Evolutionary conservation across 2,329 filamentous ascomycete species (phyloP), one percentile per base, ranked within the genome.

Genomic region (Paracoccidioides lutzii): DNA sequence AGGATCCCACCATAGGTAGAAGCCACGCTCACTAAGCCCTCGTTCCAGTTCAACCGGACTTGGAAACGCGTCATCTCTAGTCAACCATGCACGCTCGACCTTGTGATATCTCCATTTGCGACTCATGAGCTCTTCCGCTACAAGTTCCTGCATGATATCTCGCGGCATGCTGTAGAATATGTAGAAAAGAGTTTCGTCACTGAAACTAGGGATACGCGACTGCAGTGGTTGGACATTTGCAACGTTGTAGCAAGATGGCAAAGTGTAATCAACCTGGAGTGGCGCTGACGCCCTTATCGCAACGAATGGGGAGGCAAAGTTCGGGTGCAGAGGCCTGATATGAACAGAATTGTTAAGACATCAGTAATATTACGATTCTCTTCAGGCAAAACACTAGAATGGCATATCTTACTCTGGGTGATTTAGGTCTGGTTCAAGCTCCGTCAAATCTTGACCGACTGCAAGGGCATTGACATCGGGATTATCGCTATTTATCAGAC

Each of bases 131-230:
- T 85, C 82, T 56, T 78, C 75, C 6, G 82, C 82, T 5, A 82
- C 82, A 48, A 83, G 72, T 64, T 86, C 83, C 64, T 86, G 83
- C 66, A 82, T 75, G 55, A 84, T 77, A 63, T 85, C 82, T 57
- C 80, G 74, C 12, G 82, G 81, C 71, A 81, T 79, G 59, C 81
- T 82, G 69, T 85, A 86, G 74, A 86, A 86, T 58, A 85, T 83
- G 64, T 81, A 82, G 65, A 86, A 83, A 4, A 86, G 73, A 0
- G 83, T 85, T 65, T 86, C 83, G 60, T 81, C 76, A 44, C 75
- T 78, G 67, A 83, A 83, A 55, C 77, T 78, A 3, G 74, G 70
- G 60, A 83, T 79, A 57, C 81, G 80, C 50, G 75, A 73, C 55
- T 79, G 75, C 22, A 85, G 71, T 6, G 79, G 76, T 52, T 83